These are phyloP conservation scores for Cupressus sempervirens DNA, from an alignment of 75 land plant genomes.

Conservation along the genomic window DNA sequence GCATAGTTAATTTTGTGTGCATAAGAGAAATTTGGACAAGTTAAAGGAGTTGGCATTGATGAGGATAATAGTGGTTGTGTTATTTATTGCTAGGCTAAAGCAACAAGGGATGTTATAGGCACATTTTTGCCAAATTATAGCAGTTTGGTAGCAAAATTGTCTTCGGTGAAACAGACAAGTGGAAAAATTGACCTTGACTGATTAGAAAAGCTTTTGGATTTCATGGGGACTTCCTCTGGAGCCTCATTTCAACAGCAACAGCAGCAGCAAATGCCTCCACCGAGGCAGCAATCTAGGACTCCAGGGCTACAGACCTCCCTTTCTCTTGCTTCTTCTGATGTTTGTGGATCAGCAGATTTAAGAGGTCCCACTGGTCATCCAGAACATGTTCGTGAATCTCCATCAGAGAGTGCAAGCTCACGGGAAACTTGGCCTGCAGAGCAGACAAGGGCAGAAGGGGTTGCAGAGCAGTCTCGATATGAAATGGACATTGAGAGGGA, in stretches of 20 bases:
- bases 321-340: conserved; percentile 46
- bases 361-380: conserved; percentile 48
- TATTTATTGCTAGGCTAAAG: background rate
- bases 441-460: conserved; percentile 18
- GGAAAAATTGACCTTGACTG: background rate
- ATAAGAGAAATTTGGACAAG: background rate
- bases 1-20: background rate
- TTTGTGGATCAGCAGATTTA: conserved; percentile 30
- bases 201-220: background rate
- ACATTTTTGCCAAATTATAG: background rate
- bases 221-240: conserved; percentile 64
- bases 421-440: conserved; percentile 70
- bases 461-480: conserved; percentile 10
- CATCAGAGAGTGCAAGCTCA: conserved; percentile 75
- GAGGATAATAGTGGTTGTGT: background rate
- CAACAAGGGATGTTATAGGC: background rate
- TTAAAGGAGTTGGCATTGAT: background rate
- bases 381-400: conserved; percentile 30
- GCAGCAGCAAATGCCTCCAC: conserved; percentile 51
- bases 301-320: conserved; percentile 47
- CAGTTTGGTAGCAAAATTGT: background rate
- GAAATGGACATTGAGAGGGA: conserved; percentile 35
- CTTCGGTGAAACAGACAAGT: background rate
- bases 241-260: conserved; percentile 28
- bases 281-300: conserved; percentile 44